Evolutionary conservation across 768 basidiomycete genomes (phyloP).

Genomic region (Myochromella boudieri): DNA sequence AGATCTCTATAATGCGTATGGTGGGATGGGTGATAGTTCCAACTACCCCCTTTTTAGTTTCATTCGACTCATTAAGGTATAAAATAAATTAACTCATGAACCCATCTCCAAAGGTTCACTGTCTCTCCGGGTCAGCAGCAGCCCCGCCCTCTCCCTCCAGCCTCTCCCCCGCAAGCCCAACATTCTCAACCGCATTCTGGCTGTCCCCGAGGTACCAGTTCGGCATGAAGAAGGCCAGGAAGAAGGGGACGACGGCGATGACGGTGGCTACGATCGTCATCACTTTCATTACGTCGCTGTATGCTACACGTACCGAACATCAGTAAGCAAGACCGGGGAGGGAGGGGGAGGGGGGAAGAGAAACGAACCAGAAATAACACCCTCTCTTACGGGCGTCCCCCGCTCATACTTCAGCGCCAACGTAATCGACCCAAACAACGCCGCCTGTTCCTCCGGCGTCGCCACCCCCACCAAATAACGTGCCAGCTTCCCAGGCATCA

Average conservation of each 20-base stretch:
- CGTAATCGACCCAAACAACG: constrained; percentile 57
- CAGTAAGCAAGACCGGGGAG: no score
- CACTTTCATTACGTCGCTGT: constrained; percentile 55
- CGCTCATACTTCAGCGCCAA: constrained; percentile 46
- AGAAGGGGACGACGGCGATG: constrained; percentile 56
- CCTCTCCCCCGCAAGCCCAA: constrained; percentile 28
- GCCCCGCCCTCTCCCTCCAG: constrained; percentile 4
- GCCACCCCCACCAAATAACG: no score
- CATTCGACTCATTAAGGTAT: no score
- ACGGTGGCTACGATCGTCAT: constrained; percentile 54
- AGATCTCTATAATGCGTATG: no score
- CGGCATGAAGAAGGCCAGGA: constrained; percentile 59
- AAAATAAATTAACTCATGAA: no score
- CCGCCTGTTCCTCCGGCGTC: constrained; percentile 38
- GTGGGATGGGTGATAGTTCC: no score
- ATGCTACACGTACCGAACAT: no score
- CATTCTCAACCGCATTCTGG: constrained; percentile 70
- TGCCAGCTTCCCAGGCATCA: constrained; percentile 64
- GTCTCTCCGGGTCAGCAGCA: constrained; percentile 9
- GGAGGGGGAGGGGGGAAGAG: no score
- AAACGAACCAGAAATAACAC: constrained; percentile 54
- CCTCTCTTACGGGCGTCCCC: constrained; percentile 60
- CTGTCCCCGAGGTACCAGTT: constrained; percentile 67
- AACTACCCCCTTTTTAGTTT: no score
- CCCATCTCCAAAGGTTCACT: no score